Conservation (phyloP, 352 stramenopile genomes). For the Salisapilia sapeloensis region DNA sequence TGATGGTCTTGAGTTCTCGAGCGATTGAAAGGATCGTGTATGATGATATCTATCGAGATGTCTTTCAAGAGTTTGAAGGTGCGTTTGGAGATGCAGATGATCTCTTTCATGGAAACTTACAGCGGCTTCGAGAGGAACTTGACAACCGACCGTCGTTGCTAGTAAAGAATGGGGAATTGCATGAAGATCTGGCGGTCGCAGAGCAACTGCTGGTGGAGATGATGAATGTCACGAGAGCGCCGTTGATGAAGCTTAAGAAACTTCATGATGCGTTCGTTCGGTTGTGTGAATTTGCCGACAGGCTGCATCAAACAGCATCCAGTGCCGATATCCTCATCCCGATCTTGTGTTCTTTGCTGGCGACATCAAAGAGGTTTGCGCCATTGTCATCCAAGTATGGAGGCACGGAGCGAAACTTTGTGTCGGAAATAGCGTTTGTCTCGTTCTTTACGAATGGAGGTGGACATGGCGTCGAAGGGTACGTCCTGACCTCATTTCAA, state of each 20-base stretch:
- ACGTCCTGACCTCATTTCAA: slow-evolving; percentile 63
- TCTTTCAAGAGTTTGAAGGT: slow-evolving; percentile 31
- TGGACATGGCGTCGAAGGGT: slow-evolving; percentile 57
- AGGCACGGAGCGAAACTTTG: slow-evolving; percentile 22
- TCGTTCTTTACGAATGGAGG: slow-evolving; percentile 61
- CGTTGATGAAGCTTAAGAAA: slow-evolving; percentile 42
- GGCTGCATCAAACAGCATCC: slow-evolving; percentile 32
- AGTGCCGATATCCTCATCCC: slow-evolving; percentile 60
- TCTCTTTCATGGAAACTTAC: slow-evolving; percentile 24
- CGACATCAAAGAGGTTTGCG: slow-evolving; percentile 10
- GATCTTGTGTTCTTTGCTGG: slow-evolving; percentile 39
- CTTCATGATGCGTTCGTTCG: slow-evolving; percentile 35
- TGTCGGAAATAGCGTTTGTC: slow-evolving; percentile 55
- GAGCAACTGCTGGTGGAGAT: slow-evolving; percentile 21
- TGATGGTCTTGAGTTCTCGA: slow-evolving; percentile 23
- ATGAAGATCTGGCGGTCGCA: slow-evolving; percentile 19
- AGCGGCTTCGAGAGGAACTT: slow-evolving; percentile 27
- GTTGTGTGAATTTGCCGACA: slow-evolving; percentile 51
- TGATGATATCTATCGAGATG: slow-evolving; percentile 39
- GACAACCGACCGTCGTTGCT: slow-evolving; percentile 7
- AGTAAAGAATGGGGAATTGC: slow-evolving; percentile 4
- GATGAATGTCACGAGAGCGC: slow-evolving; percentile 25
- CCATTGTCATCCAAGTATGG: too few relatives aligned
- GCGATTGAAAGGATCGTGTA: slow-evolving; percentile 47
- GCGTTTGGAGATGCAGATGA: slow-evolving; percentile 22